Percentiles rank a stretch among this genome's conserved stretches.
Evolutionary conservation across 805 yeast genomes (phyloP).

Genomic region (Saccharomycopsis guyanensis): DNA sequence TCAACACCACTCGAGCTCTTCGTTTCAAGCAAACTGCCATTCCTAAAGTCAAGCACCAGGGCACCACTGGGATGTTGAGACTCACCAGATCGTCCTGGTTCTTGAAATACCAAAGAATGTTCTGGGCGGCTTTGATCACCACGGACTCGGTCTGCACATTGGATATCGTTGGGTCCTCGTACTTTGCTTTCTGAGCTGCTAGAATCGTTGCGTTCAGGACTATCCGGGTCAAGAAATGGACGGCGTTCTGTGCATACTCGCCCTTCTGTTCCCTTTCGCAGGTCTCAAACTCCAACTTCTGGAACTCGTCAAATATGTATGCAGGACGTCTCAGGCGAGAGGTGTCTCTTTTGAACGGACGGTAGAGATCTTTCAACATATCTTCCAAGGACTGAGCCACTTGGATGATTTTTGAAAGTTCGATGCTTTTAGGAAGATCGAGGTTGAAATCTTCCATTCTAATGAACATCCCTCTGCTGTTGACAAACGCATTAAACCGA

Average conservation of each 20-base stretch:
- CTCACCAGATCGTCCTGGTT: not conserved
- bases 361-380: not conserved
- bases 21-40: not conserved
- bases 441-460: not conserved
- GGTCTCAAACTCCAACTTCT: not conserved
- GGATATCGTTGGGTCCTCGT: not conserved
- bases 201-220: not conserved
- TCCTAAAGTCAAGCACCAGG: not conserved
- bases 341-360: not conserved
- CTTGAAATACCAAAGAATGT: not conserved
- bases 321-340: not conserved
- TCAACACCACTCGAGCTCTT: not conserved
- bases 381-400: conserved; percentile 1
- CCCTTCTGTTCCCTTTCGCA: not conserved
- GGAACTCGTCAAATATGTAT: not conserved
- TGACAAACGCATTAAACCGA: not conserved
- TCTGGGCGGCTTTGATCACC: not conserved
- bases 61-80: not conserved
- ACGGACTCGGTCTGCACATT: not conserved
- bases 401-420: not conserved
- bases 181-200: not conserved
- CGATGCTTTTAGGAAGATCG: not conserved
- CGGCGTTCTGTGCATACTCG: not conserved
- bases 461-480: not conserved
- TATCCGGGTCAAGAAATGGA: not conserved